phyloP scores from a whole-genome alignment of 148 eudicot species.

The Gaultheria prostrata region DNA sequence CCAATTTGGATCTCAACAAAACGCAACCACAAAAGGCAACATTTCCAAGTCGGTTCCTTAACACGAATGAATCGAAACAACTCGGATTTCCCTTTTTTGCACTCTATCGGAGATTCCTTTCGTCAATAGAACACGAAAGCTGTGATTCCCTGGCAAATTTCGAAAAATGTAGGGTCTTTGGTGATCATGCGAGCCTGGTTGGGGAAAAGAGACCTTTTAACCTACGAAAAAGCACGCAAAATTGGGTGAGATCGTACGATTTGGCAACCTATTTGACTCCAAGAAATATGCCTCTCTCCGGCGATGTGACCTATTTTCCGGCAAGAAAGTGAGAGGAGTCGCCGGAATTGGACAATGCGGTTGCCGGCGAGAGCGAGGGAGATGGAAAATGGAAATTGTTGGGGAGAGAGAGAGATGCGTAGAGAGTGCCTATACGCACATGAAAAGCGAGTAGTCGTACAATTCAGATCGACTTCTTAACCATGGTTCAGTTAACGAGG shows the following conservation, averaged over 20 bases:
- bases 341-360: constrained; percentile 11
- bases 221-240: not conserved
- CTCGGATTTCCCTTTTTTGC: not conserved
- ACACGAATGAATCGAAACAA: not conserved
- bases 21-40: constrained; percentile 7
- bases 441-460: not conserved
- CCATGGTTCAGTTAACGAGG: constrained; percentile 1
- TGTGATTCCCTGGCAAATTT: constrained; percentile 3
- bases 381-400: not conserved
- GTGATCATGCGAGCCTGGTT: not conserved
- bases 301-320: not conserved
- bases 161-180: constrained; percentile 7
- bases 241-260: not conserved
- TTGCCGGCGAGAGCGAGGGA: constrained; percentile 6
- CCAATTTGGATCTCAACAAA: constrained; percentile 7
- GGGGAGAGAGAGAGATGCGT: not conserved
- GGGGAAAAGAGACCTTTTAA: not conserved
- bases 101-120: not conserved
- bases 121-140: not conserved
- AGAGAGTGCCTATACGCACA: constrained; percentile 7
- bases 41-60: constrained; percentile 4
- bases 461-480: constrained; percentile 2
- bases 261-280: not conserved
- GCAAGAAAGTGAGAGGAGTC: not conserved
- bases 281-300: not conserved